A percentile compares a stretch with the other conserved stretches of the same genome.
phyloP scores from a whole-genome alignment of 257 asterid genomes.

The Gardenia jasminoides region DNA sequence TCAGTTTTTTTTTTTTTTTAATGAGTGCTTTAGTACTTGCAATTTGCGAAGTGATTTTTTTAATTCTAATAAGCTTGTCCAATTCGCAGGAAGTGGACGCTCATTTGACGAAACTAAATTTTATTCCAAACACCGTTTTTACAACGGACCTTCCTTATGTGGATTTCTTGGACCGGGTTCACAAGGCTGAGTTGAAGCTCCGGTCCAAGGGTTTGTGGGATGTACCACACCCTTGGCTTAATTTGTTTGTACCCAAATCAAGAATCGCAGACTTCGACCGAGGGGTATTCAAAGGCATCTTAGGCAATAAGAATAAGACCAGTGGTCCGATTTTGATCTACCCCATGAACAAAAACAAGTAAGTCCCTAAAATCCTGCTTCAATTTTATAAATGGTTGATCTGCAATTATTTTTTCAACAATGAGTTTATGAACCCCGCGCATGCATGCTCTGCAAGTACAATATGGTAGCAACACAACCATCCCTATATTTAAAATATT shows the following conservation, averaged over 20 bases:
- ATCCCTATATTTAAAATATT: not conserved
- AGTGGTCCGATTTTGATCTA: conserved; percentile 84
- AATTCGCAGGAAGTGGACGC: conserved; percentile 53
- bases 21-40: not conserved
- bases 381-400: not conserved
- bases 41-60: not conserved
- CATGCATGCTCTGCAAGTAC: not conserved
- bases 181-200: conserved; percentile 73
- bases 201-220: conserved; percentile 78
- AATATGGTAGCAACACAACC: not conserved
- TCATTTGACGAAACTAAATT: conserved; percentile 44
- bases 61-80: not conserved
- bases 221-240: conserved; percentile 93
- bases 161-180: conserved; percentile 83
- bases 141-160: conserved; percentile 68
- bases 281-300: conserved; percentile 79
- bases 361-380: conserved; percentile 17
- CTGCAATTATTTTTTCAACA: not conserved
- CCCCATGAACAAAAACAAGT: conserved; percentile 84
- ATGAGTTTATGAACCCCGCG: too few relatives aligned
- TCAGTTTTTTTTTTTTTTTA: not conserved
- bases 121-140: conserved; percentile 54
- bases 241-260: conserved; percentile 71
- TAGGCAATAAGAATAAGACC: conserved; percentile 57
- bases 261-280: conserved; percentile 59